Evolutionary conservation across 345 rosid genomes (phyloP), one percentile per base, ranked within the genome.

Genomic region (Ceriops tagal): DNA sequence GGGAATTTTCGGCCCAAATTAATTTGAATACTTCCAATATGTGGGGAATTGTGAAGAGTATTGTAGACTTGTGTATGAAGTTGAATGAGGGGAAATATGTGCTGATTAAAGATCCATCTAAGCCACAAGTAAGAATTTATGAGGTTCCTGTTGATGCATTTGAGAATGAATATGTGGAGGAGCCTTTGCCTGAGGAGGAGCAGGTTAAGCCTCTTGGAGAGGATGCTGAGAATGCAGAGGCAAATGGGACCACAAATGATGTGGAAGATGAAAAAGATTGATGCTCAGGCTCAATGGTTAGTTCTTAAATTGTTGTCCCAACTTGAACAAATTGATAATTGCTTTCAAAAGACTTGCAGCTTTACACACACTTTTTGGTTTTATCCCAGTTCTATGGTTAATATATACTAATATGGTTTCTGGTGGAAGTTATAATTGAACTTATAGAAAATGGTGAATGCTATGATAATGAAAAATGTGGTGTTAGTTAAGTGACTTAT

Each of bases 41-140:
- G 99, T 95, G 99, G 99, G 99, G 99, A 0, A 95, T 95, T 78
- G 91, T 95, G 77, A 95, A 95, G 81, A 87, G 97, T 58, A 89
- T 95, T 35, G 98, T 95, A 67, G 99, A 92, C 66, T 75, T 90
- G 83, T 95, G 97, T 78, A 95, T 95, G 99, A 92, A 92, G 73
- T 73, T 90, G 75, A 86, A 86, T 66, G 96, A 90, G 76, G 96
- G 96, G n/a, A 90, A 88, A 81, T 95, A 92, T 78, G 99, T 95
- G 52, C 75, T 95, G 4, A 96, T 95, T 37, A 95, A 95, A 79
- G 99, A 95, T 78, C 99, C 98, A 4, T 81, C 97, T 0, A 92
- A 95, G 82, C 97, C 99, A 8, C 98, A 92, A 65, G 97, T 95
- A 49, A 80, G 99, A 80, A 95, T 95, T 43, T 95, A 95, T 66